Conservation (phyloP, 2,329 filamentous ascomycete species). For the Periglandula ipomoeae region DNA sequence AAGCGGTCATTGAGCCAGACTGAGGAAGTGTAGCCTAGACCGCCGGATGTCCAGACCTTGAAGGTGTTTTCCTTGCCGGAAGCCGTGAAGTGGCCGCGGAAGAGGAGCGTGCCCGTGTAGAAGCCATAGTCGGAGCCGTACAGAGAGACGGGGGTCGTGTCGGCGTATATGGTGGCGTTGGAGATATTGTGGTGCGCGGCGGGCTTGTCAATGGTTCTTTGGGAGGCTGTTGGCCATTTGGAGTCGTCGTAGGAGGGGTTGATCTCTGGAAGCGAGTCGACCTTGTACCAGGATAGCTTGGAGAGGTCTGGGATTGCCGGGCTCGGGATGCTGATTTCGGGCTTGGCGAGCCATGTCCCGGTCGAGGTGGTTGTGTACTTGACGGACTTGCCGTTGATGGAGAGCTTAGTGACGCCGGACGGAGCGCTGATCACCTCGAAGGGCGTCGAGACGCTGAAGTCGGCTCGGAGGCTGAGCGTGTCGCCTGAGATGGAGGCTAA, state of each 20-base stretch:
- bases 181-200: constrained; percentile 47
- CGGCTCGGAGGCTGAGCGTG: constrained; percentile 56
- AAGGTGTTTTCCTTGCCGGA: constrained; percentile 50
- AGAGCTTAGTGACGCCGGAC: constrained; percentile 32
- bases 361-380: constrained; percentile 27
- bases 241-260: constrained; percentile 56
- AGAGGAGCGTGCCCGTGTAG: constrained; percentile 59
- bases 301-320: constrained; percentile 33
- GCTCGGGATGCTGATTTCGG: constrained; percentile 42
- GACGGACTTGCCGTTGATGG: constrained; percentile 30
- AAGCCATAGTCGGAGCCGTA: constrained; percentile 68
- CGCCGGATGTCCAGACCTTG: constrained; percentile 53
- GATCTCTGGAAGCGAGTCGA: constrained; percentile 65
- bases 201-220: constrained; percentile 15
- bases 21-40: constrained; percentile 56
- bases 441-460: constrained; percentile 54
- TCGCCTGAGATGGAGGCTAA: constrained; percentile 45
- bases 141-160: constrained; percentile 57
- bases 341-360: constrained; percentile 39
- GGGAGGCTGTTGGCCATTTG: constrained; percentile 38
- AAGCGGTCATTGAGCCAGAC: constrained; percentile 57
- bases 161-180: constrained; percentile 46
- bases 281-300: constrained; percentile 54
- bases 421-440: constrained; percentile 61
- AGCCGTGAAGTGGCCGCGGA: constrained; percentile 60